Conservation (phyloP, 2,329 filamentous ascomycete species). For the Phialocephala subalpina region DNA sequence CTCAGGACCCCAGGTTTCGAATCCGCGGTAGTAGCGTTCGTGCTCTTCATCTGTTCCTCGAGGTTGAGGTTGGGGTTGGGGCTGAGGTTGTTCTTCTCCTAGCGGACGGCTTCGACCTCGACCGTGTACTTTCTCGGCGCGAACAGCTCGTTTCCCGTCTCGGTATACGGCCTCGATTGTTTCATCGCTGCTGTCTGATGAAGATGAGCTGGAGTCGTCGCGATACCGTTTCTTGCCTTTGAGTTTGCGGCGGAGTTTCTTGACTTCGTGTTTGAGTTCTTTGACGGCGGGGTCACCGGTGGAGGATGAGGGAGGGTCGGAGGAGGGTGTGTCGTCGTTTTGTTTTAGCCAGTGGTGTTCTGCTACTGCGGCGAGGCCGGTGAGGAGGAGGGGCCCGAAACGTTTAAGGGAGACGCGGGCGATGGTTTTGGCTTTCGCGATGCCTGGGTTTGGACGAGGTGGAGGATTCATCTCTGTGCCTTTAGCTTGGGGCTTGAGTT, state of each 20-base stretch:
- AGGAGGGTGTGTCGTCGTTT: slow-evolving; percentile 13
- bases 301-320: background rate
- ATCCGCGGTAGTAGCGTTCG: slow-evolving; percentile 9
- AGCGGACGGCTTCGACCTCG: slow-evolving; percentile 1
- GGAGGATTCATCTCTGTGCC: background rate
- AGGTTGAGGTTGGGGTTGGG: too few species aligned
- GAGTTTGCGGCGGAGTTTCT: slow-evolving; percentile 14
- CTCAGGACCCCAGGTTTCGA: slow-evolving; percentile 8
- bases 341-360: slow-evolving; percentile 31
- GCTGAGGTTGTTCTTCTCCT: slow-evolving; percentile 11
- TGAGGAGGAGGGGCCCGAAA: slow-evolving; percentile 32
- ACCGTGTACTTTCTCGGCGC: background rate
- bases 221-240: slow-evolving; percentile 11
- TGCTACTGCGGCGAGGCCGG: slow-evolving; percentile 26
- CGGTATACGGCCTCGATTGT: slow-evolving; percentile 3
- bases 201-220: background rate
- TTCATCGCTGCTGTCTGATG: background rate
- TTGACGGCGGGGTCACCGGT: background rate
- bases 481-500: background rate
- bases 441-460: background rate
- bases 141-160: background rate
- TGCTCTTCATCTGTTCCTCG: background rate
- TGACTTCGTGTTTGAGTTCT: slow-evolving; percentile 17
- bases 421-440: background rate
- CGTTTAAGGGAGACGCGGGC: slow-evolving; percentile 17